Percentiles rank a stretch among this genome's conserved stretches.
Conservation (phyloP, 2,329 filamentous ascomycete genomes). For the Ceratocystis lukuohia region DNA sequence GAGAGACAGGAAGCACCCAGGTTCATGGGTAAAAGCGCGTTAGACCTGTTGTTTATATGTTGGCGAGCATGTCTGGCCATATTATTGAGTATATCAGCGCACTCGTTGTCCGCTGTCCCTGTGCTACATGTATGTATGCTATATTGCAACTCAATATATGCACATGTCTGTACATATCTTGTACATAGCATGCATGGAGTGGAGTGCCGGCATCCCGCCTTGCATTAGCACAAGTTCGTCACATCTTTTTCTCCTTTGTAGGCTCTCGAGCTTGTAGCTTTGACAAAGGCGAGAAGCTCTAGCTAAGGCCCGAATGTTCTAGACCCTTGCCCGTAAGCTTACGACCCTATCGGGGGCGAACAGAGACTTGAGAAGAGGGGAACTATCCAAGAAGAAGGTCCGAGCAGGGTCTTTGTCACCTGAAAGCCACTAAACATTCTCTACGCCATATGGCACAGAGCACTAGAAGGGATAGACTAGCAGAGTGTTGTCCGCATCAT, state of each 20-base stretch:
- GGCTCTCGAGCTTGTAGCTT: background rate
- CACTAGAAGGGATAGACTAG: too few relatives aligned
- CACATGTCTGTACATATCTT: background rate
- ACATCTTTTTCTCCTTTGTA: background rate
- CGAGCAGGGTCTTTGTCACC: background rate
- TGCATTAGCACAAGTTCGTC: background rate
- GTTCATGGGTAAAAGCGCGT: too few relatives aligned
- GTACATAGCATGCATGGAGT: background rate
- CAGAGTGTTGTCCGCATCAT: too few relatives aligned
- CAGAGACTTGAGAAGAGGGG: background rate
- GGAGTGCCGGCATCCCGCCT: background rate
- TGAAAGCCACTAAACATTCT: too few relatives aligned
- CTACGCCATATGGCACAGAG: too few relatives aligned
- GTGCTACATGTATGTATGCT: background rate
- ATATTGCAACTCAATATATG: background rate
- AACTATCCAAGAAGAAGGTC: background rate
- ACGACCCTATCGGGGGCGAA: background rate
- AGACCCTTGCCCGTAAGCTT: background rate
- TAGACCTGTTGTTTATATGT: too few relatives aligned
- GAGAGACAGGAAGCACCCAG: too few relatives aligned
- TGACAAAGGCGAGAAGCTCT: too few relatives aligned
- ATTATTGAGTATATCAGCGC: background rate
- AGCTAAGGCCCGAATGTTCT: background rate
- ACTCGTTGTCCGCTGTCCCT: background rate
- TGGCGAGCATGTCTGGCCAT: background rate